Percentiles rank a stretch among this genome's conserved stretches.
Conservation (phyloP, 1,139 yeast genomes). For the Hemisphaericaspora xylofermentans region DNA sequence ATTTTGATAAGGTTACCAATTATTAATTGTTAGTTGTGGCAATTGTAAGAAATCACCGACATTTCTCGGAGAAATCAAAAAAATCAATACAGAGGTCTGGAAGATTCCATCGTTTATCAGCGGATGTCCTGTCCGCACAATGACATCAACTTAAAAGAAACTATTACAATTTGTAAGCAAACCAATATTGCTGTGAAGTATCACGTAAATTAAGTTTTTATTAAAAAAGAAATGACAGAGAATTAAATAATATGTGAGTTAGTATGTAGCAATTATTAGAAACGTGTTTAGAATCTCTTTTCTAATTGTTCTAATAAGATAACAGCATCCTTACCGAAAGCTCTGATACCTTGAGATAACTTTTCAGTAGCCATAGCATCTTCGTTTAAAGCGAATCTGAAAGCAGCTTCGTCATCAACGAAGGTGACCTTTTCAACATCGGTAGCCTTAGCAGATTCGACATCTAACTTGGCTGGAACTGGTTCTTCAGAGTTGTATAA, state of each 20-base stretch:
- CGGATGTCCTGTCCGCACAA: background rate
- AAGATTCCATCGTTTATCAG: background rate
- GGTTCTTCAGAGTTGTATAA: conserved; percentile 73
- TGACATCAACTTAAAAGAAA: background rate
- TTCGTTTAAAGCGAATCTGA: conserved; percentile 91
- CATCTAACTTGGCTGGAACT: conserved; percentile 78
- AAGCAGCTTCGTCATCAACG: conserved; percentile 81
- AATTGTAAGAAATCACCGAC: background rate
- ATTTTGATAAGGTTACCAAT: no score
- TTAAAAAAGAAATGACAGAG: conserved; percentile 2
- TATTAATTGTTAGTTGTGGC: no score
- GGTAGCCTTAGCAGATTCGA: conserved; percentile 51
- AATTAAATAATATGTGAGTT: background rate
- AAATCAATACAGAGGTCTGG: background rate
- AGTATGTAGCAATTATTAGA: background rate
- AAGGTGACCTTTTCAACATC: conserved; percentile 72
- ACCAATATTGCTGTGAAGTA: background rate
- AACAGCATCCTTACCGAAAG: conserved; percentile 91
- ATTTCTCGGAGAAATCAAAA: background rate
- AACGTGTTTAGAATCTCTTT: conserved; percentile 50
- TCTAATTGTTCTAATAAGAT: conserved; percentile 80
- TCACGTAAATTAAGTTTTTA: conserved; percentile 1
- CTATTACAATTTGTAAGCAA: background rate
- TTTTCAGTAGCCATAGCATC: conserved; percentile 99
- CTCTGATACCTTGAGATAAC: conserved; percentile 96